These are phyloP conservation scores for Gigaspora rosea DNA, from an alignment of 192 early-diverging fungal genomes.

Conservation along the genomic window DNA sequence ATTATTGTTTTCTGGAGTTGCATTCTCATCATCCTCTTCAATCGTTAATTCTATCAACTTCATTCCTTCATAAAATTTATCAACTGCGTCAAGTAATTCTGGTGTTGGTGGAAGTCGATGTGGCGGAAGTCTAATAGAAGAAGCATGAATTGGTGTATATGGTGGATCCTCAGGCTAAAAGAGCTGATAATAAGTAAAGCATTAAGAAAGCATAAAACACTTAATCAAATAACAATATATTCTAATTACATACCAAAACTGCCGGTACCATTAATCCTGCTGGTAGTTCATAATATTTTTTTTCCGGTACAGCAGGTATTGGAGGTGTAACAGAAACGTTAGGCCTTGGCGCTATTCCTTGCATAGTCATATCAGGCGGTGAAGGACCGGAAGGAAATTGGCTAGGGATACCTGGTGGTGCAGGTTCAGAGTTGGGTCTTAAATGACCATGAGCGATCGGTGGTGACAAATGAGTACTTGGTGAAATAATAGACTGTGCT, in stretches of 20 bases:
- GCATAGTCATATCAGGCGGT: conserved; percentile 22
- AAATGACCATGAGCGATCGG: conserved; percentile 4
- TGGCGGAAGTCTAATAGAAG: conserved; percentile 28
- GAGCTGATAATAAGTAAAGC: conserved; percentile 30
- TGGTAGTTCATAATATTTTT: conserved; percentile 33
- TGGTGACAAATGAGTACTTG: conserved; percentile 15
- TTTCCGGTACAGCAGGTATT: conserved; percentile 25
- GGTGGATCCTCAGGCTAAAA: conserved; percentile 33
- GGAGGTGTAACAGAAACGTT: background rate
- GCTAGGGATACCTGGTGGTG: conserved; percentile 15
- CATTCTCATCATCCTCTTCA: conserved; percentile 20
- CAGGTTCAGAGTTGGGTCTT: conserved; percentile 27
- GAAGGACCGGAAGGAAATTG: conserved; percentile 12
- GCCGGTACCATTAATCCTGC: conserved; percentile 30
- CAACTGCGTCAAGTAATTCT: conserved; percentile 27
- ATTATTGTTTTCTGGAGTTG: background rate
- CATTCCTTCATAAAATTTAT: conserved; percentile 35
- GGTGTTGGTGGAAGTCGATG: conserved; percentile 29
- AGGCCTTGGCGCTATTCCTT: conserved; percentile 23
- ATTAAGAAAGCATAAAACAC: conserved; percentile 29
- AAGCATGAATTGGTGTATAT: conserved; percentile 23
- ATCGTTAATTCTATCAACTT: background rate
- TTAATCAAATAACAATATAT: background rate
- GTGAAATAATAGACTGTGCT: background rate
- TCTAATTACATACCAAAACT: conserved; percentile 24